A percentile compares a stretch with the other conserved stretches of the same genome.
phyloP scores from a whole-genome alignment of 257 asterid genomes.

The Dorcoceras hygrometricum region DNA sequence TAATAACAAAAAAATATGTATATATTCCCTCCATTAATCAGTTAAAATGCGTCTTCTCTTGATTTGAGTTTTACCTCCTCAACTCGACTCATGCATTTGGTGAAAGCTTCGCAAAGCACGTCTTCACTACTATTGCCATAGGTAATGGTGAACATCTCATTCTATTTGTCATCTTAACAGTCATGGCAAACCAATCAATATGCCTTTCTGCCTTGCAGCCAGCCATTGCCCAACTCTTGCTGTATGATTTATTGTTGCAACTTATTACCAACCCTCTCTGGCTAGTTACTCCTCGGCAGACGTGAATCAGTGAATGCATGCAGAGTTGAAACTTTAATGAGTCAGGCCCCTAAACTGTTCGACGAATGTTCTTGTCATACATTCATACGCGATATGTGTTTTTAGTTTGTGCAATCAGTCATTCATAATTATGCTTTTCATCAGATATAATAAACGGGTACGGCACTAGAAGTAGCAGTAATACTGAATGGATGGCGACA shows the following conservation, averaged over 20 bases:
- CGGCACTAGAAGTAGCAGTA: conserved; percentile 17
- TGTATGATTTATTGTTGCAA: background rate
- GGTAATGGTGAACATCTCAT: background rate
- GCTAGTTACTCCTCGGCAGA: background rate
- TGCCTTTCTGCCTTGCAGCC: background rate
- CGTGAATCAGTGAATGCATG: background rate
- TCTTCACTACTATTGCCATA: background rate
- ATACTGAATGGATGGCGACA: conserved; percentile 38
- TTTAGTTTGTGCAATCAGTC: conserved; percentile 7
- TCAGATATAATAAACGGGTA: background rate
- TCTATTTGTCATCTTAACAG: background rate
- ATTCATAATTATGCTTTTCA: background rate
- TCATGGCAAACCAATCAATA: background rate
- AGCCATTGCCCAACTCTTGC: background rate
- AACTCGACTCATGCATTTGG: background rate
- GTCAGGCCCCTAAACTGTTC: conserved; percentile 24
- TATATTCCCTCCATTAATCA: too few relatives aligned
- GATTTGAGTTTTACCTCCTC: background rate
- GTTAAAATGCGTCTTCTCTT: too few relatives aligned
- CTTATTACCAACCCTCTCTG: background rate
- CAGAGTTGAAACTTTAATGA: background rate
- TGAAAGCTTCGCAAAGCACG: background rate
- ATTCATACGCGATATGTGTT: background rate
- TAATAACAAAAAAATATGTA: too few relatives aligned
- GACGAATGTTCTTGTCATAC: conserved; percentile 31